These are phyloP conservation scores for Mangifera indica DNA, from an alignment of 345 rosid species.

Conservation along the genomic window DNA sequence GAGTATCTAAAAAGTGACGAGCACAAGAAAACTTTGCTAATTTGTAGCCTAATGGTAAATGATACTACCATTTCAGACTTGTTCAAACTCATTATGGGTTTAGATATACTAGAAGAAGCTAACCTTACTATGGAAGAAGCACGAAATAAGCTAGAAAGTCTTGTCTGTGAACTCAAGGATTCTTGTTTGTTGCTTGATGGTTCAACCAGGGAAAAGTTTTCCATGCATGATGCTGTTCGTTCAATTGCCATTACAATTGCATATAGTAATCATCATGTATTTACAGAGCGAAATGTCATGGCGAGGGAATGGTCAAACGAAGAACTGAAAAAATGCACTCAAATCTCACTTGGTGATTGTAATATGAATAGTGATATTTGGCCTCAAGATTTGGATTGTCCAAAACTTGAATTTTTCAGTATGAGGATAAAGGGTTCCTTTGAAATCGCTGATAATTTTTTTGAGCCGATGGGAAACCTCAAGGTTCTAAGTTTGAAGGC, in stretches of 20 bases:
- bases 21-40: no score
- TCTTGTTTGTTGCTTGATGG: conserved; percentile 10
- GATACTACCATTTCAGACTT: no score
- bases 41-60: no score
- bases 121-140: no score
- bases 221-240: conserved; percentile 19
- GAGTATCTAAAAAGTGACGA: no score
- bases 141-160: no score
- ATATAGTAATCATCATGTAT: not conserved
- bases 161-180: no score
- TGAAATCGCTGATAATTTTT: not conserved
- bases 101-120: no score
- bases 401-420: not conserved
- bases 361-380: not conserved
- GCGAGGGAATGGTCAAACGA: not conserved
- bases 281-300: not conserved
- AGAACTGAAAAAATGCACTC: not conserved
- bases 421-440: not conserved
- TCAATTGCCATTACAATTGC: conserved; percentile 16
- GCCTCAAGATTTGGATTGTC: not conserved
- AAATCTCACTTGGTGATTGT: fast-evolving
- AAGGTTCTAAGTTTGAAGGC: conserved; percentile 2
- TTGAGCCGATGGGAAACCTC: not conserved
- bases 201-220: not conserved
- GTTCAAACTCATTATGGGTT: no score